Conservation (phyloP, 768 basidiomycete genomes). For the Xanthoconium stramineum region DNA sequence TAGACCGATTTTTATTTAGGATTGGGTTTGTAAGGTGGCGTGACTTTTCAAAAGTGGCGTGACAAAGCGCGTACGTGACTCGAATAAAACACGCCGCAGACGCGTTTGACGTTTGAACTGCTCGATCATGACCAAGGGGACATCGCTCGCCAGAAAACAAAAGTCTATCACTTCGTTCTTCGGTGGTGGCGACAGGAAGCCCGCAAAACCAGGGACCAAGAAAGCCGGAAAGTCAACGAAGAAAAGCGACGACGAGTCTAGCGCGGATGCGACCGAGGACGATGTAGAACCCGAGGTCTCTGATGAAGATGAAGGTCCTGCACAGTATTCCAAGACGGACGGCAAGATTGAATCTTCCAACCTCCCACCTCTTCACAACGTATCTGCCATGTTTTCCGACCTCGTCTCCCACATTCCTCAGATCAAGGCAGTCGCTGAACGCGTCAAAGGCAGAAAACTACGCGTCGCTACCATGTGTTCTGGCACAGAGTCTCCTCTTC, state of each 20-base stretch:
- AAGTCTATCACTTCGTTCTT: conserved; percentile 58
- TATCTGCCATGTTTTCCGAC: conserved; percentile 73
- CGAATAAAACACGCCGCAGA: conserved; percentile 11
- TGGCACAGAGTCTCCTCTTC: conserved; percentile 91
- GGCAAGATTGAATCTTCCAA: conserved; percentile 51
- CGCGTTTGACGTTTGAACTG: conserved; percentile 11
- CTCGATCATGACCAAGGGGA: conserved; percentile 48
- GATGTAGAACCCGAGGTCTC: conserved; percentile 33
- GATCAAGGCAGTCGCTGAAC: conserved; percentile 64
- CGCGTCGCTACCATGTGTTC: conserved; percentile 98
- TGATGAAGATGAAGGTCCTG: conserved; percentile 31
- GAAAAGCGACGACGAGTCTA: conserved; percentile 29
- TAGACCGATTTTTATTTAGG: not conserved
- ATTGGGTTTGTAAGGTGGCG: conserved; percentile 2
- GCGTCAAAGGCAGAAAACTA: conserved; percentile 73
- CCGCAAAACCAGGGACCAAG: conserved; percentile 19
- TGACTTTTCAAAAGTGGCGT: conserved; percentile 14
- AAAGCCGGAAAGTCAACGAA: conserved; percentile 32
- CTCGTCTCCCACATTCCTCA: conserved; percentile 63
- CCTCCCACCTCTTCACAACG: conserved; percentile 73
- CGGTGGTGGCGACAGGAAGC: conserved; percentile 32
- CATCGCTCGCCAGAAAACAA: conserved; percentile 43
- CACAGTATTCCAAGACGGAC: conserved; percentile 36
- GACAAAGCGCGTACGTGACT: conserved; percentile 26
- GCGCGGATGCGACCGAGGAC: conserved; percentile 33